Conservation (phyloP, 148 eudicot genomes). For the Linanthus parryae region DNA sequence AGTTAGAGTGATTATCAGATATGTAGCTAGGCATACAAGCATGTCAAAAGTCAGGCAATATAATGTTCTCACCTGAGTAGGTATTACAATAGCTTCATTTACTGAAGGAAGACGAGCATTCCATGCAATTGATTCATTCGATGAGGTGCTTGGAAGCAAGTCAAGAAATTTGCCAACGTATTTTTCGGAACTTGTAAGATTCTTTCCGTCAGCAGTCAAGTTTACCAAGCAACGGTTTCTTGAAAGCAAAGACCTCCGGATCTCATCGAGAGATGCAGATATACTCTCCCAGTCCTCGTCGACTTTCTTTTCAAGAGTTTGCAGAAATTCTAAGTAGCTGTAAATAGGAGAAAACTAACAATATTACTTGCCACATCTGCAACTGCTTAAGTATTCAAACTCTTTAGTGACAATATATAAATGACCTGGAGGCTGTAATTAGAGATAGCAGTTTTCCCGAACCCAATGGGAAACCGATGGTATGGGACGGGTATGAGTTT, state of each 20-base stretch:
- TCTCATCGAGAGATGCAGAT: constrained; percentile 84
- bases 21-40: not conserved
- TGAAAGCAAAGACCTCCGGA: constrained; percentile 65
- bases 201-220: constrained; percentile 88
- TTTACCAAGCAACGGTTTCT: constrained; percentile 79
- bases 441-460: too few relatives aligned
- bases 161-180: constrained; percentile 73
- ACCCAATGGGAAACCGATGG: too few relatives aligned
- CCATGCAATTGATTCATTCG: constrained; percentile 49
- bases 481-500: too few relatives aligned
- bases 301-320: constrained; percentile 63
- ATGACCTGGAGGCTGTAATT: too few relatives aligned
- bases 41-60: not conserved
- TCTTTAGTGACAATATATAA: too few relatives aligned
- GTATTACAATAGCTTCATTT: constrained; percentile 92
- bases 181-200: constrained; percentile 54
- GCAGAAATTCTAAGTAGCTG: constrained; percentile 84
- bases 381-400: too few relatives aligned
- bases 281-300: constrained; percentile 79
- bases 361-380: too few relatives aligned
- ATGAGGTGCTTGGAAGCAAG: constrained; percentile 54
- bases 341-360: constrained; percentile 14
- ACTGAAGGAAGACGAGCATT: constrained; percentile 53
- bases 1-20: not conserved
- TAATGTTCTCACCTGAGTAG: constrained; percentile 68